Base-by-base conservation (phyloP, 345 rosid genomes). In the Sonneratia alba region DNA sequence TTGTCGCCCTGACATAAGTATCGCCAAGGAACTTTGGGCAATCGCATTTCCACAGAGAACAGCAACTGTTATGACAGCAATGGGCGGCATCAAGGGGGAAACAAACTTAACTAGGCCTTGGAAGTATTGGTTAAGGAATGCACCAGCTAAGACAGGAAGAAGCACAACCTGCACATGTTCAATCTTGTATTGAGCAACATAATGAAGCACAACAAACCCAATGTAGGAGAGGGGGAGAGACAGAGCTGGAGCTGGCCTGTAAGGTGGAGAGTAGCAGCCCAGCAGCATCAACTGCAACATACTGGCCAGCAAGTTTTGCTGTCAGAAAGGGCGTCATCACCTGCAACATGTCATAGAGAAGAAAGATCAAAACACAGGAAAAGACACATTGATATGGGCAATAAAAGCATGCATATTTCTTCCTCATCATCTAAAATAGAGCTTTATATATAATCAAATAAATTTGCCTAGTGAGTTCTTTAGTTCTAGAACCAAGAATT, bases 281-380 rank as follows among this genome's bases (percentile, higher is more conserved):
- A 62, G 72, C 70, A 67, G 95, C 95, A 82, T 91, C 97, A 43
- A 94, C 95, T 1, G 91, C 84, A 74, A 94, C 89, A 75, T 89
- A 94, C 72, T 89, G 95, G 70, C 91, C 87, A 67, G 93, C 97
- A 62, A 91, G 87, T 78, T 87, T 94, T 10, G 94, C 91, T 1
- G 97, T 91, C 36, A 91, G 88, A 76, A 87, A 83, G 68, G 97
- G 97, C 72, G 97, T 94, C 97, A 91, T 91, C 71, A 89, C 78
- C 96, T 94, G 83, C 64, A 80, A 72, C 71, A 73, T 24, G 0
- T 14, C 73, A 74, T 36, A 74, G 49, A 45, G 61, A 73, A 55
- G 32, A 73, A 61, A 37, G 68, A 0, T 12, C 13, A 40, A 65
- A 72, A 16, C 40, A 3, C 1, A 34, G 34, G 64, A 9, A 51